Conservation (phyloP, 75 land plant genomes). For the Pinus tabuliformis region DNA sequence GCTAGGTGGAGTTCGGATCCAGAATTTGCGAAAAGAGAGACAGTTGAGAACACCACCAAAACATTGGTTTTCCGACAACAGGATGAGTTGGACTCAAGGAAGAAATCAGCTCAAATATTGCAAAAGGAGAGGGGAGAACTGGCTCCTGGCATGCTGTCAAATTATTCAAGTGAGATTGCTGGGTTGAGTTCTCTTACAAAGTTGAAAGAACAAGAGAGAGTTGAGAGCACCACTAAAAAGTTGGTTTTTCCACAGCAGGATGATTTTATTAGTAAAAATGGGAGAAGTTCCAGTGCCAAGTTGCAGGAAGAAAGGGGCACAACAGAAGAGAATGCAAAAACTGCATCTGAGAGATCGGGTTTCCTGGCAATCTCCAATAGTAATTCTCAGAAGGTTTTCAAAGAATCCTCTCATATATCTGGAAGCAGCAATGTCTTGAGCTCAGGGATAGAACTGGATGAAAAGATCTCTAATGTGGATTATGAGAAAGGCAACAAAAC, state of each 20-base stretch:
- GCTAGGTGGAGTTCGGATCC: background rate
- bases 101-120: background rate
- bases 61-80: background rate
- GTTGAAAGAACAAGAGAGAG: background rate
- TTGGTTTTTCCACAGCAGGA: background rate
- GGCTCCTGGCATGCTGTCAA: background rate
- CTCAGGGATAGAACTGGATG: background rate
- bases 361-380: background rate
- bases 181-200: background rate
- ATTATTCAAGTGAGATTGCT: slow-evolving; percentile 4
- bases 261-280: background rate
- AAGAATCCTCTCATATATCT: background rate
- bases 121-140: background rate
- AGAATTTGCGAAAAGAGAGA: slow-evolving; percentile 3
- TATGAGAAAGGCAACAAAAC: background rate
- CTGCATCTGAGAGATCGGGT: background rate
- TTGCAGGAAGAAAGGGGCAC: background rate
- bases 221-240: background rate
- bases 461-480: background rate
- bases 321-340: slow-evolving; percentile 6
- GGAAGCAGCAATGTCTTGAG: background rate
- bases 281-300: slow-evolving; percentile 1
- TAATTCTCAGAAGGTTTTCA: background rate
- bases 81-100: background rate
- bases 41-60: slow-evolving; percentile 6